Percentiles rank a stretch among this genome's conserved stretches.
These are phyloP conservation scores for Sphaerulina vaccinii DNA, from an alignment of 2,329 filamentous ascomycete genomes.

Conservation along the genomic window DNA sequence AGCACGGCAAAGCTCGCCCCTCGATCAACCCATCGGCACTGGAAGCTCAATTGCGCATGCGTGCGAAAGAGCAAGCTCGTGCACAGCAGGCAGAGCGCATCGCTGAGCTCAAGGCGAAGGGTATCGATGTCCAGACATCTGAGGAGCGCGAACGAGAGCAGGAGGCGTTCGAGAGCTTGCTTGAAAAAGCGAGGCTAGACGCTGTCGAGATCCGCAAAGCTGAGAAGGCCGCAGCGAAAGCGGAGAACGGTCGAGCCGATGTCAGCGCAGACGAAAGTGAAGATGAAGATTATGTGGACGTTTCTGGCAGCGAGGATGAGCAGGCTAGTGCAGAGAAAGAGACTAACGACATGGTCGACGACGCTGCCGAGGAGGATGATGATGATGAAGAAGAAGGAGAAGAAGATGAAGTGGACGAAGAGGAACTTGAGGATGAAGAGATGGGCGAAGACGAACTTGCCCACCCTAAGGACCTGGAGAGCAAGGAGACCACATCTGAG, in stretches of 20 bases:
- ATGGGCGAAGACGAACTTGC: slow-evolving; percentile 17
- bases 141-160: slow-evolving; percentile 84
- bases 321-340: slow-evolving; percentile 5
- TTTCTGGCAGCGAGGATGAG: slow-evolving; percentile 24
- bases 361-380: slow-evolving; percentile 30
- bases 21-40: slow-evolving; percentile 70
- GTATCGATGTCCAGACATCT: slow-evolving; percentile 75
- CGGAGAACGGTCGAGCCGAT: slow-evolving; percentile 49
- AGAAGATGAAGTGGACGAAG: slow-evolving; percentile 22
- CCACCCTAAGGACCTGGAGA: slow-evolving; percentile 34
- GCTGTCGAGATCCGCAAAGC: slow-evolving; percentile 73
- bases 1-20: slow-evolving; percentile 59
- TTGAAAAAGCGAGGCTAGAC: slow-evolving; percentile 79
- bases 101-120: slow-evolving; percentile 72
- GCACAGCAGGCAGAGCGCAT: slow-evolving; percentile 74
- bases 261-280: slow-evolving; percentile 58
- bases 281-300: slow-evolving; percentile 45
- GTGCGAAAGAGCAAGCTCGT: slow-evolving; percentile 76
- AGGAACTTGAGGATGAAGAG: slow-evolving; percentile 24
- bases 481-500: slow-evolving; percentile 42
- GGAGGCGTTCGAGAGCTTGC: slow-evolving; percentile 80
- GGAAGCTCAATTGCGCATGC: slow-evolving; percentile 64
- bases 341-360: slow-evolving; percentile 21
- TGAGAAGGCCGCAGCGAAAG: slow-evolving; percentile 73
- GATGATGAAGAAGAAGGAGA: slow-evolving; percentile 33